A percentile compares a stretch with the other conserved stretches of the same genome.
Evolutionary conservation across 2,329 filamentous ascomycete genomes (phyloP).

Genomic region (Alternaria dauci): DNA sequence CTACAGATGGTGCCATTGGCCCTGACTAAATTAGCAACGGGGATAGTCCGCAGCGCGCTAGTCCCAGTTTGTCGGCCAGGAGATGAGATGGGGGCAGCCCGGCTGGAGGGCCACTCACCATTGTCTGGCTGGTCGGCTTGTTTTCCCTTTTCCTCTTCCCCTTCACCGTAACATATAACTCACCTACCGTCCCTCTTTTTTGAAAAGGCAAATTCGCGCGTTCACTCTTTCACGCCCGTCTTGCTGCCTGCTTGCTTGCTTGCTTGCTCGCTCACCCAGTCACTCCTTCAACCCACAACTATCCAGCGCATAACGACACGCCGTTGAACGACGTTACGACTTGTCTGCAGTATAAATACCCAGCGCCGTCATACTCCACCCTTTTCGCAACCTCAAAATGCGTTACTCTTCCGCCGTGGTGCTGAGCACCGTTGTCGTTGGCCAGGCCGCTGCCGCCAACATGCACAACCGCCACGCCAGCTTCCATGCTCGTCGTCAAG

Average conservation of each 20-base stretch:
- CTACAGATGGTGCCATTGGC: slow-evolving; percentile 40
- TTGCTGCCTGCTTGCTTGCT: slow-evolving; percentile 25
- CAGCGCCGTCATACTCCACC: slow-evolving; percentile 13
- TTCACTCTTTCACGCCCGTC: slow-evolving; percentile 51
- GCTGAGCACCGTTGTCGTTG: slow-evolving; percentile 49
- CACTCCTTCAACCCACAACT: slow-evolving; percentile 31
- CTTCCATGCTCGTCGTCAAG: slow-evolving; percentile 49
- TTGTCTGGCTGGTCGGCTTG: slow-evolving; percentile 32
- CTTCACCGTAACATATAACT: slow-evolving; percentile 39
- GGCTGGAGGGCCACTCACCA: slow-evolving; percentile 28
- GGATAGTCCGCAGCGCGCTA: slow-evolving; percentile 29
- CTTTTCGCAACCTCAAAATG: slow-evolving; percentile 34
- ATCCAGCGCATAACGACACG: slow-evolving; percentile 19
- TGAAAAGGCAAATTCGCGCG: slow-evolving; percentile 43
- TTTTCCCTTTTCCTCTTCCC: slow-evolving; percentile 32
- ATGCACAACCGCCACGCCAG: slow-evolving; percentile 45
- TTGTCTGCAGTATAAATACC: slow-evolving; percentile 21
- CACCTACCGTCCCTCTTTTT: slow-evolving; percentile 33
- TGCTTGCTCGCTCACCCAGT: slow-evolving; percentile 30
- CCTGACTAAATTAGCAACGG: slow-evolving; percentile 32
- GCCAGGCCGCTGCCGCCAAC: slow-evolving; percentile 45
- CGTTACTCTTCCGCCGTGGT: slow-evolving; percentile 49
- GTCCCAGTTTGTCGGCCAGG: slow-evolving; percentile 22
- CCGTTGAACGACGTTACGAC: slow-evolving; percentile 42
- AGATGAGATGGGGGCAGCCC: slow-evolving; percentile 38